These are phyloP conservation scores for Fallopia convolvulus DNA, from an alignment of 148 eudicot species.

Conservation along the genomic window DNA sequence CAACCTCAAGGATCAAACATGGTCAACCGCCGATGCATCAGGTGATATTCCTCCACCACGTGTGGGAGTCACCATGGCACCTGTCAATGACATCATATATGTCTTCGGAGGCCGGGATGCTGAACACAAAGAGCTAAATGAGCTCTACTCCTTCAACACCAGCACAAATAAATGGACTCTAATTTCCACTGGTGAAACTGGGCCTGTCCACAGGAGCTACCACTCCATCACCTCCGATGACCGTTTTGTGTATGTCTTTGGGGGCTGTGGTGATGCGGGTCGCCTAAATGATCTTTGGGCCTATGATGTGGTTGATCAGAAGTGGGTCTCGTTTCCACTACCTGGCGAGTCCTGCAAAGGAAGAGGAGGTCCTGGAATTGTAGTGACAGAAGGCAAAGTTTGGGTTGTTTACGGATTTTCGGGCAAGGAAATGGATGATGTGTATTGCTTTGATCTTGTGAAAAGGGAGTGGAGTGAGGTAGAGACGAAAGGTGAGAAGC, in stretches of 20 bases:
- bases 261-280: slow-evolving; percentile 76
- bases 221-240: slow-evolving; percentile 70
- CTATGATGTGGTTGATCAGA: slow-evolving; percentile 46
- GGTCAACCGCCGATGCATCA: slow-evolving; percentile 55
- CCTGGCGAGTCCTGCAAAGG: slow-evolving; percentile 67
- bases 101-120: slow-evolving; percentile 90
- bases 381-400: slow-evolving; percentile 44
- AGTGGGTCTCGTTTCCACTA: slow-evolving; percentile 52
- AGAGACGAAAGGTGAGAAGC: slow-evolving; percentile 69
- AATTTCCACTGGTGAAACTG: slow-evolving; percentile 42
- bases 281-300: slow-evolving; percentile 88
- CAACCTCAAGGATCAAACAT: slow-evolving; percentile 54
- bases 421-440: slow-evolving; percentile 74
- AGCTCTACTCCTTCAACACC: slow-evolving; percentile 80
- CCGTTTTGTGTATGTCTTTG: slow-evolving; percentile 56
- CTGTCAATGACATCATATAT: slow-evolving; percentile 55
- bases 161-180: slow-evolving; percentile 58
- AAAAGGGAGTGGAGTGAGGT: slow-evolving; percentile 53
- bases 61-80: slow-evolving; percentile 84
- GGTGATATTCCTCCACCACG: slow-evolving; percentile 91
- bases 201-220: slow-evolving; percentile 79
- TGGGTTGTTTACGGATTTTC: slow-evolving; percentile 94
- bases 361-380: slow-evolving; percentile 89
- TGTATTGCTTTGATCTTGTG: slow-evolving; percentile 53
- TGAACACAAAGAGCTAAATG: slow-evolving; percentile 74